Conservation (phyloP, 2,329 filamentous ascomycete species). For the Elsinoe fawcettii region DNA sequence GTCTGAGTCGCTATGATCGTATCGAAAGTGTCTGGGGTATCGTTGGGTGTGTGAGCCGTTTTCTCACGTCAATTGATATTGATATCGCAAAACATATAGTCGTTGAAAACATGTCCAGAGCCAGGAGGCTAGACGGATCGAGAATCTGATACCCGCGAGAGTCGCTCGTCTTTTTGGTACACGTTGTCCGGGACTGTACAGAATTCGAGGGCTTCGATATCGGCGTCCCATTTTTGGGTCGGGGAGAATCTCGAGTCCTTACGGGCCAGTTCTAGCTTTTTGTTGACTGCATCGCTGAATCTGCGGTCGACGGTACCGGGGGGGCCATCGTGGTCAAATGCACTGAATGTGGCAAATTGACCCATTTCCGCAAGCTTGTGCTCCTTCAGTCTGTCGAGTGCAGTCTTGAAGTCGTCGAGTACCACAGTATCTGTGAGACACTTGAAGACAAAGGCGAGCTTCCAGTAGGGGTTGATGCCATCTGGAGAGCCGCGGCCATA, state of each 20-base stretch:
- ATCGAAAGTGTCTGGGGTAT: background rate
- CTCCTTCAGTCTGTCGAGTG: conserved; percentile 40
- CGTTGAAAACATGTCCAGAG: background rate
- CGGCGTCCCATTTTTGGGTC: conserved; percentile 4
- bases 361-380: conserved; percentile 34
- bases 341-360: conserved; percentile 8
- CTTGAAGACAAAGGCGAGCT: conserved; percentile 57
- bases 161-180: conserved; percentile 7
- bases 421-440: conserved; percentile 60
- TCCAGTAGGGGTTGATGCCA: conserved; percentile 61
- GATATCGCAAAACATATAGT: background rate
- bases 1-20: background rate
- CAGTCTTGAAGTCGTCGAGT: conserved; percentile 61
- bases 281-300: conserved; percentile 11
- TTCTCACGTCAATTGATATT: background rate
- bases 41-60: background rate
- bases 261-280: conserved; percentile 1
- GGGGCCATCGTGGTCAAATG: conserved; percentile 2
- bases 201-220: conserved; percentile 6
- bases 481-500: conserved; percentile 27
- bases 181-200: conserved; percentile 5
- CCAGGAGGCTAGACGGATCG: background rate
- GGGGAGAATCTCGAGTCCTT: background rate
- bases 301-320: conserved; percentile 1
- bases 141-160: background rate